Evolutionary conservation across 306 rosid species (phyloP).

Genomic region (Castanea mollissima): DNA sequence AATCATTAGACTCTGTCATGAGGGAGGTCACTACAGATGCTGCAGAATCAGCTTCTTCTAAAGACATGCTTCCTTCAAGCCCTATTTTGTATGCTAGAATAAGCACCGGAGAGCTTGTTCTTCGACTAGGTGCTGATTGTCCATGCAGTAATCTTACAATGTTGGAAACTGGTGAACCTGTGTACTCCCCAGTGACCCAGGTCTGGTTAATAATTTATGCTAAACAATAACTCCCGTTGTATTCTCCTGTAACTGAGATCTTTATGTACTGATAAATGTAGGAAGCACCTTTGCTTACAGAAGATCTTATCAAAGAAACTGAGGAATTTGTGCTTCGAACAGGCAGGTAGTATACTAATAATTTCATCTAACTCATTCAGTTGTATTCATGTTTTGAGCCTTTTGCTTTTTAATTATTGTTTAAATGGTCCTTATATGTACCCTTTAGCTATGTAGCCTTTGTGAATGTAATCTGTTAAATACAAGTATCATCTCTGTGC

Average conservation of each 20-base stretch:
- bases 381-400: slow-evolving; percentile 20
- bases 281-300: slow-evolving; percentile 98
- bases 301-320: slow-evolving; percentile 89
- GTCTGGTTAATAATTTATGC: slow-evolving; percentile 44
- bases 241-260: slow-evolving; percentile 23
- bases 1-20: slow-evolving; percentile 65
- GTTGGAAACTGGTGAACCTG: slow-evolving; percentile 96
- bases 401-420: not conserved
- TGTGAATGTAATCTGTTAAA: not conserved
- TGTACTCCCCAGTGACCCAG: slow-evolving; percentile 92
- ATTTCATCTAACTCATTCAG: slow-evolving; percentile 17
- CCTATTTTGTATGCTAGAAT: slow-evolving; percentile 69
- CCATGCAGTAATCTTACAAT: slow-evolving; percentile 58
- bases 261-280: slow-evolving; percentile 35
- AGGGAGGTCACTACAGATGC: slow-evolving; percentile 54
- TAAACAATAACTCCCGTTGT: slow-evolving; percentile 7
- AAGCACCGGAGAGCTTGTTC: slow-evolving; percentile 77
- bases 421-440: not conserved
- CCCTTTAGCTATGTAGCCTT: not conserved
- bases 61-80: slow-evolving; percentile 33
- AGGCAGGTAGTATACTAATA: slow-evolving; percentile 68
- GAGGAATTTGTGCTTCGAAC: slow-evolving; percentile 98
- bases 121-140: slow-evolving; percentile 76
- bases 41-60: slow-evolving; percentile 36
- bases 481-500: not conserved